A percentile compares a stretch with the other conserved stretches of the same genome.
Evolutionary conservation across 768 basidiomycete species (phyloP).

Genomic region (Serendipita vermifera): DNA sequence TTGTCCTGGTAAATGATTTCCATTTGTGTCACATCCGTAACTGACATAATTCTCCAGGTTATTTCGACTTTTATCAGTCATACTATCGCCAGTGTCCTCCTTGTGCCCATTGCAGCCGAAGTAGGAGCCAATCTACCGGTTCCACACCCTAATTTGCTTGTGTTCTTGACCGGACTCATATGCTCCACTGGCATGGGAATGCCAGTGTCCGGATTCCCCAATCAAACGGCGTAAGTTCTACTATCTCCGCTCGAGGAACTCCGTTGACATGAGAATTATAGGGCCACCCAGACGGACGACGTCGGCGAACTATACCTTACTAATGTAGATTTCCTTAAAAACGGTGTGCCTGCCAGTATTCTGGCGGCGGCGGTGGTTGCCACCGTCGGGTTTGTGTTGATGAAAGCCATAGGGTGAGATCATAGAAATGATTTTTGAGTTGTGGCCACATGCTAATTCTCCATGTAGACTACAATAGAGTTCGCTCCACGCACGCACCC

Average conservation of each 20-base stretch:
- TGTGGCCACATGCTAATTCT: neutral
- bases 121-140: conserved; percentile 64
- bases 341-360: conserved; percentile 87
- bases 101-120: conserved; percentile 92
- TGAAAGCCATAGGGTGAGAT: conserved; percentile 60
- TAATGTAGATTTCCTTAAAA: conserved; percentile 82
- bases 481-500: too few species aligned
- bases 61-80: conserved; percentile 95
- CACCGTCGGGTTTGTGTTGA: conserved; percentile 72
- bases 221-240: conserved; percentile 81
- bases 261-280: conserved; percentile 22
- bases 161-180: conserved; percentile 85
- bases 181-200: conserved; percentile 97
- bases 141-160: conserved; percentile 64
- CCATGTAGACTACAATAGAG: neutral
- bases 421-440: too few species aligned
- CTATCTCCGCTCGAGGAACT: neutral
- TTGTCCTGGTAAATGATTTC: conserved; percentile 42
- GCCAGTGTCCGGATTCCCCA: conserved; percentile 98
- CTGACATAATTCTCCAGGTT: conserved; percentile 32
- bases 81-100: conserved; percentile 88
- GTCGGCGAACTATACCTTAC: conserved; percentile 78
- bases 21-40: neutral
- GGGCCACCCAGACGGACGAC: conserved; percentile 88
- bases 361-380: conserved; percentile 76